Percentiles rank a stretch among this genome's conserved stretches.
Evolutionary conservation across 208 protist genomes (phyloP).

Genomic region (Angomonas desouzai): DNA sequence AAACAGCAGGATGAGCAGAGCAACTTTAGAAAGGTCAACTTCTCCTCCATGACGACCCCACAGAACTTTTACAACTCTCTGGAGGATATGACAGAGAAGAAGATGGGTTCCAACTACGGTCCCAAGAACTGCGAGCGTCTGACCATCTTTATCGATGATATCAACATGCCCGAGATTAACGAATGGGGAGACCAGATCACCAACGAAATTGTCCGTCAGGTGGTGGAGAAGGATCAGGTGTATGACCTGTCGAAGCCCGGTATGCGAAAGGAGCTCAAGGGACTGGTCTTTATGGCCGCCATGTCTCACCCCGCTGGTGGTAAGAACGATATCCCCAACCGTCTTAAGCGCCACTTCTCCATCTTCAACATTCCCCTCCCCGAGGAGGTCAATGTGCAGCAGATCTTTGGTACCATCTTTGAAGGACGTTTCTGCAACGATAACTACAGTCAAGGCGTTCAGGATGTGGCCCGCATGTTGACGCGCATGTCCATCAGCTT

Average conservation of each 20-base stretch:
- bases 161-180: constrained; percentile 96
- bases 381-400: constrained; percentile 91
- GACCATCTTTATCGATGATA: constrained; percentile 94
- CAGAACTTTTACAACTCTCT: constrained; percentile 92
- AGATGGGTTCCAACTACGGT: constrained; percentile 93
- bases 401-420: constrained; percentile 92
- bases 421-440: constrained; percentile 89
- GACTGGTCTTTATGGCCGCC: constrained; percentile 95
- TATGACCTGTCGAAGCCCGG: constrained; percentile 90
- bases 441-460: constrained; percentile 78
- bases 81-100: constrained; percentile 94
- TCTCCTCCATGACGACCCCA: constrained; percentile 92
- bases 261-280: constrained; percentile 92
- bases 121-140: constrained; percentile 90
- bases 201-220: constrained; percentile 95
- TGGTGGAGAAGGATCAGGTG: constrained; percentile 85
- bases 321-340: constrained; percentile 98
- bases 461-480: constrained; percentile 86
- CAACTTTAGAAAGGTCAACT: constrained; percentile 93
- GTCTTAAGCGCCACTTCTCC: constrained; percentile 97
- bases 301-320: constrained; percentile 98
- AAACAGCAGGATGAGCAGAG: constrained; percentile 69
- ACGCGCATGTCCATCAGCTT: constrained; percentile 93
- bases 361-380: constrained; percentile 97
- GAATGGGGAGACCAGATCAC: constrained; percentile 95